phyloP scores from a whole-genome alignment of 1,284 basidiomycete genomes.

The Fomes fomentarius region DNA sequence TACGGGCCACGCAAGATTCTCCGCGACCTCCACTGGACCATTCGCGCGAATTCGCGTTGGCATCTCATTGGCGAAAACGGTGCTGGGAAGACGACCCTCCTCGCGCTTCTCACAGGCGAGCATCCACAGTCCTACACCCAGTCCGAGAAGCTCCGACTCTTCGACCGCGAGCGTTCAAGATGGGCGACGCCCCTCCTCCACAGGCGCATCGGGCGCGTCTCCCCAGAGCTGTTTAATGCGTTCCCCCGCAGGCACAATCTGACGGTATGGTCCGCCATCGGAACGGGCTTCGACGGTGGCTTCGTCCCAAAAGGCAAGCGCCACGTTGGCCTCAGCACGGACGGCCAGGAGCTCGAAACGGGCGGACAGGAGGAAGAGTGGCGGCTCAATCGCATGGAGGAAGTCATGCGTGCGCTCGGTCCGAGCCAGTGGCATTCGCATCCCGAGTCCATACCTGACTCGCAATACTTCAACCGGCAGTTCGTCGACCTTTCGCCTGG shows the following conservation, averaged over 20 bases:
- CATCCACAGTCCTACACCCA: constrained; percentile 94
- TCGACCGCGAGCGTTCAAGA: constrained; percentile 66
- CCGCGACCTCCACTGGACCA: constrained; percentile 77
- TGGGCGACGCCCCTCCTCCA: constrained; percentile 63
- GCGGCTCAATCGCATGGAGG: constrained; percentile 51
- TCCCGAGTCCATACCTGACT: constrained; percentile 20
- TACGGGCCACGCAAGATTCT: constrained; percentile 55
- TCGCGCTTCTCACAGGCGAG: constrained; percentile 92
- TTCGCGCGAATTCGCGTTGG: constrained; percentile 82
- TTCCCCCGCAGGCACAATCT: constrained; percentile 81
- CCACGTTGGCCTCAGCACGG: constrained; percentile 49
- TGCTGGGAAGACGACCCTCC: constrained; percentile 93
- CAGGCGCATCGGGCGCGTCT: constrained; percentile 75
- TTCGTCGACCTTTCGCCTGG: constrained; percentile 70
- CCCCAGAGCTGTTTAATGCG: constrained; percentile 89
- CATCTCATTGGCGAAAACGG: constrained; percentile 89
- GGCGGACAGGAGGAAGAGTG: constrained; percentile 41
- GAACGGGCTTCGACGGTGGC: constrained; percentile 84
- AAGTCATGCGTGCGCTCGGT: constrained; percentile 67
- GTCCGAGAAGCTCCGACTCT: constrained; percentile 68
- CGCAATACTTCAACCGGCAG: constrained; percentile 45
- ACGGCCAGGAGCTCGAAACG: constrained; percentile 28
- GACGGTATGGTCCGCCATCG: constrained; percentile 78
- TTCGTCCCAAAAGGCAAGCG: constrained; percentile 60
- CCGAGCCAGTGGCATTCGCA: constrained; percentile 50